Evolutionary conservation across 2,329 filamentous ascomycete species (phyloP), one percentile per base, ranked within the genome.

Genomic region (Cylindrodendrum hubeiense): DNA sequence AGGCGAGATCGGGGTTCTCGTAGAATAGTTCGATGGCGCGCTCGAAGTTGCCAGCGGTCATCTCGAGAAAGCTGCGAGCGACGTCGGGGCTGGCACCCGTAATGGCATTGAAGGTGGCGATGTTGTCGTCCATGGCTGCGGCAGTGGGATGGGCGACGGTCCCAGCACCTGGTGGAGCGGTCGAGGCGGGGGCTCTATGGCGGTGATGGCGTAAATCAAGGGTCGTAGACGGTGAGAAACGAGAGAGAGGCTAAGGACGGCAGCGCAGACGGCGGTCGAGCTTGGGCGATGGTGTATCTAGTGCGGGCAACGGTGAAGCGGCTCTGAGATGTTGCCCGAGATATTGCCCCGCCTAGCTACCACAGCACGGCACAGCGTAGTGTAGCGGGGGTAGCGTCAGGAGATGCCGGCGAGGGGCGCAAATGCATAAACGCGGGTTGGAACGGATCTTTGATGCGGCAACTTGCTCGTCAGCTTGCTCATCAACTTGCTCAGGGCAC

Each of bases 1-100:
- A 77, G n/a, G 79, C 77, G 7, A 91, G 88, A 51, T 95, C 94
- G 46, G 92, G 93, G 77, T 92, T 96, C 76, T 97, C 94, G 79
- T 94, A 98, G 82, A 90, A 99, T 13, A 98, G 89, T 75, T 93
- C 90, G 73, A 98, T 91, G 26, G 96, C 96, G 75, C 95, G 92
- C 79, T 94, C 90, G 55, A 95, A 84, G 77, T 97, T 91, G 74
- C 90, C 90, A 72, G 93, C 92, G n/a, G 94, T 91, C 77, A 99
- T 87, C 73, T 92, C 88, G 51, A 98, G 87, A 79, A 97, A 97
- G 71, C 93, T 91, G 67, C 89, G 88, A 30, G 95, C 96, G 68
- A 95, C 89, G 70, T 91, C 86, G 28, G 90, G 86, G 67, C 86
- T 89, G 64, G 92, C 89, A 71, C 90, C 91, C 41, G 96, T 98